Conservation (phyloP, 352 stramenopile genomes). For the Thalassiosira sp. region DNA sequence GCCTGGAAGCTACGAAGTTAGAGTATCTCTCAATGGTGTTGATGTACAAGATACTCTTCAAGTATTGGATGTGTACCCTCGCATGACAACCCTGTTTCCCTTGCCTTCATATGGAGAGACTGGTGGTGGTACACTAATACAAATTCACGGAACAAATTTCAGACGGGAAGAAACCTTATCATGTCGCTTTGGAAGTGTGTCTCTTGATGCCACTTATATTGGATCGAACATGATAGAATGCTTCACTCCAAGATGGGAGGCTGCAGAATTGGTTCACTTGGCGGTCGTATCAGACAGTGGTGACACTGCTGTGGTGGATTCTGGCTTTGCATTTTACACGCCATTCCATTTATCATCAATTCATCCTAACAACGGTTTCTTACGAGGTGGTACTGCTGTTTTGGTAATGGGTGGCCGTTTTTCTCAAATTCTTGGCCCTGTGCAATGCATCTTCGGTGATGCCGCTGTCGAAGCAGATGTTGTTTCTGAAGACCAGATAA, state of each 20-base stretch:
- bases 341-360: conserved; percentile 49
- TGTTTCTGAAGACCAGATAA: conserved; percentile 36
- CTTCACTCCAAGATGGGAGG: conserved; percentile 28
- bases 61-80: conserved; percentile 30
- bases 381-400: conserved; percentile 48
- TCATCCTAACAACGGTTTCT: conserved; percentile 43
- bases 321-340: conserved; percentile 44
- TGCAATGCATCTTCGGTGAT: conserved; percentile 49
- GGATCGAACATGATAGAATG: conserved; percentile 49
- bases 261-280: conserved; percentile 37
- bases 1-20: conserved; percentile 51
- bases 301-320: conserved; percentile 31
- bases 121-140: conserved; percentile 33
- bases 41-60: conserved; percentile 40
- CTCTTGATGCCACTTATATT: conserved; percentile 34
- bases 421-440: conserved; percentile 25
- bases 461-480: conserved; percentile 27
- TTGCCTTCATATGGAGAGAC: conserved; percentile 41
- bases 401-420: conserved; percentile 49
- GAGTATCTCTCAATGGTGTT: conserved; percentile 61
- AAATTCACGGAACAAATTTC: conserved; percentile 54
- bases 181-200: conserved; percentile 45
- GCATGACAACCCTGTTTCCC: conserved; percentile 36
- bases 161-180: conserved; percentile 23
- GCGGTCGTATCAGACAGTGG: conserved; percentile 26